These are phyloP conservation scores for Hansenula sp. DNA, from an alignment of 1,139 yeast genomes.

Conservation along the genomic window DNA sequence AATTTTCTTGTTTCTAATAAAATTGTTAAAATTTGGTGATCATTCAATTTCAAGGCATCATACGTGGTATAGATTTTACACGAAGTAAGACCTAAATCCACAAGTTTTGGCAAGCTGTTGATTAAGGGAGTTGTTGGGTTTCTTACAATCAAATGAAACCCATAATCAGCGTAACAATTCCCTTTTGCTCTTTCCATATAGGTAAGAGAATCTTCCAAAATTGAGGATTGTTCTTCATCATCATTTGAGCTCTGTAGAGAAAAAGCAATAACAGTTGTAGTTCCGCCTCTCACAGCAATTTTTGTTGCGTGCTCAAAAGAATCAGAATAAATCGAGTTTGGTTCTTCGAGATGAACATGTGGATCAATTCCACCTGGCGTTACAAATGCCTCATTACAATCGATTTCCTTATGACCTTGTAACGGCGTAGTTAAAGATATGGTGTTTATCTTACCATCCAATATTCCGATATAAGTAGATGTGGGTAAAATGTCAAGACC, in stretches of 20 bases:
- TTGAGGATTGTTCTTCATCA: constrained; percentile 22
- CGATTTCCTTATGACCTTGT: constrained; percentile 31
- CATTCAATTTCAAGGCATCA: constrained; percentile 37
- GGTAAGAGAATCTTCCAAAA: constrained; percentile 23
- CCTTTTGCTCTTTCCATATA: constrained; percentile 30
- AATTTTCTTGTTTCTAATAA: constrained; percentile 36
- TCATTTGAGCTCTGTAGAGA: constrained; percentile 35
- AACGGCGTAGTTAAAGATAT: constrained; percentile 31
- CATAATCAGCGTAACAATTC: constrained; percentile 40
- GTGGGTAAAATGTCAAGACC: constrained; percentile 36
- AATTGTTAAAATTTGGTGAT: constrained; percentile 35
- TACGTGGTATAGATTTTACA: constrained; percentile 45
- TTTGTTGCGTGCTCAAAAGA: constrained; percentile 58
- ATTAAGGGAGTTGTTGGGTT: constrained; percentile 30
- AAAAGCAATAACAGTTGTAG: constrained; percentile 41
- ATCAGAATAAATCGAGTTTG: constrained; percentile 53
- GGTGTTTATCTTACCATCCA: constrained; percentile 33
- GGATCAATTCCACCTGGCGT: constrained; percentile 50
- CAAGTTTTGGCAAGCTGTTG: constrained; percentile 25
- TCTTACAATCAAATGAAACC: constrained; percentile 39
- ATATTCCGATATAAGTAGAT: constrained; percentile 33
- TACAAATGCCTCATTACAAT: constrained; percentile 40
- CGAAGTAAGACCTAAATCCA: constrained; percentile 36
- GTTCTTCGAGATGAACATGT: constrained; percentile 57
- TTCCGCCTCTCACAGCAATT: constrained; percentile 56